Evolutionary conservation across 169 alveolate species (phyloP).

Genomic region (Besnoitia besnoiti): DNA sequence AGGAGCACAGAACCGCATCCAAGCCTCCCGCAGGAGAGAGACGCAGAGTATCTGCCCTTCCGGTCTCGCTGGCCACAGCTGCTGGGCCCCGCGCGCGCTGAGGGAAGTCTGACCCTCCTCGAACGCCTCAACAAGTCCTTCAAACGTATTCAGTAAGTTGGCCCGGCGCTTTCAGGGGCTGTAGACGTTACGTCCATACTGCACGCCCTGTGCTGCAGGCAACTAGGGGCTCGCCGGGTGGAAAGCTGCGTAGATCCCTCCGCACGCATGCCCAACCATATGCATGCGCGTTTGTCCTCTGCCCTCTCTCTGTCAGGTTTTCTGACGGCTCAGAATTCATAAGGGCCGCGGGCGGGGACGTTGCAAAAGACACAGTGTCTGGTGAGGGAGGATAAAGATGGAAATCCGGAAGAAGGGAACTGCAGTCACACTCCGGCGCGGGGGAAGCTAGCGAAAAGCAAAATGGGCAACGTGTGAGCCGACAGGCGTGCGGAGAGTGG

Average conservation of each 20-base stretch:
- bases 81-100: neutral
- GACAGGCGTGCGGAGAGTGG: no score
- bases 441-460: neutral
- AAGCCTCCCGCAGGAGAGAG: neutral
- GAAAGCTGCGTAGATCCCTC: neutral
- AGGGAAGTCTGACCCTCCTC: neutral
- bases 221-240: no score
- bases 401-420: no score
- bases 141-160: neutral
- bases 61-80: neutral
- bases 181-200: no score
- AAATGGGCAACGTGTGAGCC: no score
- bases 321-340: conserved; percentile 12
- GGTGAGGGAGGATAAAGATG: neutral
- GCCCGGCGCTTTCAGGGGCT: neutral
- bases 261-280: neutral
- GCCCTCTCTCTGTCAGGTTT: neutral
- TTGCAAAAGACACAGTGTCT: neutral
- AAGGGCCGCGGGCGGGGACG: neutral
- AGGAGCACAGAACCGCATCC: neutral
- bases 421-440: no score
- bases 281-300: neutral
- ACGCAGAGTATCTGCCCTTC: conserved; percentile 6
- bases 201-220: no score
- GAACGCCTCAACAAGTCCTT: neutral